Evolutionary conservation across 192 early-diverging fungal genomes (phyloP), one percentile per base, ranked within the genome.

Genomic region (Coemansia sp.): DNA sequence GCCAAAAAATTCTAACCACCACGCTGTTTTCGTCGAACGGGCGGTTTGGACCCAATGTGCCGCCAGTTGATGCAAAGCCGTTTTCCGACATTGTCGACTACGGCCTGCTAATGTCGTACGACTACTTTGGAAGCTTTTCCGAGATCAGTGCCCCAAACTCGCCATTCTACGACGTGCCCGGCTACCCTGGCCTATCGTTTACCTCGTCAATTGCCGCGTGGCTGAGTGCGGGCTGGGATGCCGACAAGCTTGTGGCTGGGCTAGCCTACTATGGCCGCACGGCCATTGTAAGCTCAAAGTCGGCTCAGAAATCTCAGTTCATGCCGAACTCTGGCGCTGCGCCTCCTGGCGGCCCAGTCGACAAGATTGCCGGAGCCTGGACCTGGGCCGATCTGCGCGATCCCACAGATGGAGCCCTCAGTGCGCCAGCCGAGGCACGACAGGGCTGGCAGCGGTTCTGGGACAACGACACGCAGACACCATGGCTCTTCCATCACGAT

Each of bases 91-190:
- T 86, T 28, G 80, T 94, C 16, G 80, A 88, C 70, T 85, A 83
- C 42, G 85, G 91, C 33, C 86, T 90, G 57, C 63, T 94, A 14
- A 91, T 92, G 89, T 85, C 84, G 16, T 91, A 91, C 65, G 89
- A 88, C 76, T 85, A 77, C 48, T 73, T 86, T 66, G 86, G 87
- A n/a, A 54, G 72, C 83, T 63, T 88, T 84, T 87, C 80, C 48
- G 30, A 50, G 65, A 51, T 68, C 42, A 56, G 86, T 72, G 54
- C 86, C 66, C 64, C 86, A 73, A 61, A 90, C 80, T 77, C 86
- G 80, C 57, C 87, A 67, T 61, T 80, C 76, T 61, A 75, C 45
- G 71, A 75, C 45, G 58, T 73, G 5, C 71, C 71, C 16, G 63
- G 64, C 5, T 64, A 75, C n/a, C 68, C 65, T 2, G 75, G 75